These are phyloP conservation scores for Boletus eberwhitei DNA, from an alignment of 768 basidiomycete genomes.

Conservation along the genomic window DNA sequence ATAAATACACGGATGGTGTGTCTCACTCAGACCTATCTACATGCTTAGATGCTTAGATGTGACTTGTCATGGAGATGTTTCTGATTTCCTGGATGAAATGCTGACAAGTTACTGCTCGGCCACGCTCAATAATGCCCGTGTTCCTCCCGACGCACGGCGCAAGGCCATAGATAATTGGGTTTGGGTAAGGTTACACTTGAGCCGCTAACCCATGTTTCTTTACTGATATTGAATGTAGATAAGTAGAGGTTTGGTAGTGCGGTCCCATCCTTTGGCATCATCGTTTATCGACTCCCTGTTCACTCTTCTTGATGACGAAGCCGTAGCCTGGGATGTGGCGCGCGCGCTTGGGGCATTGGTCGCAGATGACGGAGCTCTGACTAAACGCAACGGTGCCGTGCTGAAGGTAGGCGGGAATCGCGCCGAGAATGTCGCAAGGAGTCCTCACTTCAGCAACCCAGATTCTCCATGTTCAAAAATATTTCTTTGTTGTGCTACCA, in stretches of 20 bases:
- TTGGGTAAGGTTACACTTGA: slow-evolving; percentile 50
- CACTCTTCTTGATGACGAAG: slow-evolving; percentile 62
- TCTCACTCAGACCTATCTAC: background rate
- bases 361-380: slow-evolving; percentile 58
- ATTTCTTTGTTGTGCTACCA: slow-evolving; percentile 69
- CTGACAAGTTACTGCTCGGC: slow-evolving; percentile 48
- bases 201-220: background rate
- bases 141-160: slow-evolving; percentile 39
- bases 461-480: slow-evolving; percentile 74
- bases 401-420: slow-evolving; percentile 54
- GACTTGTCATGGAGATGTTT: slow-evolving; percentile 38
- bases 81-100: slow-evolving; percentile 41
- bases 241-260: slow-evolving; percentile 73
- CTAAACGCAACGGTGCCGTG: slow-evolving; percentile 74
- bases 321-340: slow-evolving; percentile 71
- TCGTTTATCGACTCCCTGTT: slow-evolving; percentile 64
- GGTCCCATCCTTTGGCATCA: slow-evolving; percentile 59
- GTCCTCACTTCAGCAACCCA: slow-evolving; percentile 29
- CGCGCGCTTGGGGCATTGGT: slow-evolving; percentile 68
- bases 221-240: slow-evolving; percentile 44
- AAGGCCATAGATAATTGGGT: slow-evolving; percentile 59
- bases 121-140: slow-evolving; percentile 39
- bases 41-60: background rate
- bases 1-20: slow-evolving; percentile 73
- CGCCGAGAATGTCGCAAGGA: background rate